These are phyloP conservation scores for Amoebophrya sp. DNA, from an alignment of 169 alveolate genomes.

Conservation along the genomic window DNA sequence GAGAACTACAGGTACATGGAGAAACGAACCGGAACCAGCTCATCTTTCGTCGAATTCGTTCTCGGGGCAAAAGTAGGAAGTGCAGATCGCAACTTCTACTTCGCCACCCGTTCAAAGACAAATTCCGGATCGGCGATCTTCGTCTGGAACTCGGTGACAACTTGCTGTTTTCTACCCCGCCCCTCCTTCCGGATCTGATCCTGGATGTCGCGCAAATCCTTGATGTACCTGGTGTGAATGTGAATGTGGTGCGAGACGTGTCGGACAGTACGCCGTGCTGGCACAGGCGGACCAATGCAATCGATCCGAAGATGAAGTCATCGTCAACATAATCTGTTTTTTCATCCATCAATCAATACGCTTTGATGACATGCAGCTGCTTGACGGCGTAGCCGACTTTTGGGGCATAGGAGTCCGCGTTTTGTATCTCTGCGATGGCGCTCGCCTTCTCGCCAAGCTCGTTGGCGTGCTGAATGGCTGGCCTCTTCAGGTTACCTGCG, in stretches of 20 bases:
- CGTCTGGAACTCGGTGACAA: not conserved
- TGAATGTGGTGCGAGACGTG: too few species aligned
- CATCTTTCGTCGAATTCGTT: too few species aligned
- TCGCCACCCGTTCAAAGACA: not conserved
- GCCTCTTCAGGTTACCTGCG: not conserved
- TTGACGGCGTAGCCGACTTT: not conserved
- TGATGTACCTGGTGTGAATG: not conserved
- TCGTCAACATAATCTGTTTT: too few species aligned
- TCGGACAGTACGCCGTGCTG: too few species aligned
- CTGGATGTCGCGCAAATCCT: constrained; percentile 2
- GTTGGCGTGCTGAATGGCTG: not conserved
- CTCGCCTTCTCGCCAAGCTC: not conserved
- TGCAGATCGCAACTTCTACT: too few species aligned
- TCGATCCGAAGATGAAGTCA: not conserved
- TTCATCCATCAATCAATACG: too few species aligned
- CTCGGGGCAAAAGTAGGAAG: too few species aligned
- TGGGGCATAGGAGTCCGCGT: not conserved
- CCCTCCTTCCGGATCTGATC: not conserved
- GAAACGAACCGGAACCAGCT: too few species aligned
- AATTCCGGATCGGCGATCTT: not conserved
- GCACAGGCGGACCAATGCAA: too few species aligned
- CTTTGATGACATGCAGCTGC: not conserved
- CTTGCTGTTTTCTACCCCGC: not conserved
- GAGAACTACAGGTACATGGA: too few species aligned
- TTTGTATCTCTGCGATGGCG: not conserved